Evolutionary conservation across 805 yeast genomes (phyloP).

Genomic region (Metahyphopichia silvanorum): DNA sequence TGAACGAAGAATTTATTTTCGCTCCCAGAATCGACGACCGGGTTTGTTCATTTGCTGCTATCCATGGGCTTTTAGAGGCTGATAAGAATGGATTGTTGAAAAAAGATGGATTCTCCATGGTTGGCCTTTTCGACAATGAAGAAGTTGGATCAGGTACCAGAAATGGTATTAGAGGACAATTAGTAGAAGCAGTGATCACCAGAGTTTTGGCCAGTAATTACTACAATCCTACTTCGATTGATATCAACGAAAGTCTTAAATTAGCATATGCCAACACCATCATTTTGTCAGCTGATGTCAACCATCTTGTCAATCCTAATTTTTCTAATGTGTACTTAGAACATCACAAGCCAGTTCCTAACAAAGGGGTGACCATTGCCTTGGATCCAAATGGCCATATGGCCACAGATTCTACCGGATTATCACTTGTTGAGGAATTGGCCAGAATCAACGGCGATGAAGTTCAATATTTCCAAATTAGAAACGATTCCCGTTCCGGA

Average conservation of each 20-base stretch:
- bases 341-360: slow-evolving; percentile 76
- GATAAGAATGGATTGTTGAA: slow-evolving; percentile 17
- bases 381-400: slow-evolving; percentile 78
- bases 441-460: slow-evolving; percentile 63
- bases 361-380: slow-evolving; percentile 68
- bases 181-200: slow-evolving; percentile 60
- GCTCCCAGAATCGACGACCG: slow-evolving; percentile 87
- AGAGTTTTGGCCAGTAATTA: slow-evolving; percentile 44
- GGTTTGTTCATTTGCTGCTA: slow-evolving; percentile 73
- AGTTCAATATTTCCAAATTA: slow-evolving; percentile 79
- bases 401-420: slow-evolving; percentile 77
- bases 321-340: slow-evolving; percentile 66
- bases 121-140: slow-evolving; percentile 73
- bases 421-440: slow-evolving; percentile 66
- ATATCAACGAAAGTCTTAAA: slow-evolving; percentile 25
- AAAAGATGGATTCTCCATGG: slow-evolving; percentile 48
- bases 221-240: slow-evolving; percentile 13
- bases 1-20: slow-evolving; percentile 70
- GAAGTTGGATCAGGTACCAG: slow-evolving; percentile 80
- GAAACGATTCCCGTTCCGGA: slow-evolving; percentile 82
- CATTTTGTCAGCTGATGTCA: slow-evolving; percentile 80
- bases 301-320: slow-evolving; percentile 79
- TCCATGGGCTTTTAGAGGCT: slow-evolving; percentile 51
- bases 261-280: slow-evolving; percentile 69
- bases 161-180: slow-evolving; percentile 80